Conservation (phyloP, 768 basidiomycete species). For the Hemileccinum impolitum region DNA sequence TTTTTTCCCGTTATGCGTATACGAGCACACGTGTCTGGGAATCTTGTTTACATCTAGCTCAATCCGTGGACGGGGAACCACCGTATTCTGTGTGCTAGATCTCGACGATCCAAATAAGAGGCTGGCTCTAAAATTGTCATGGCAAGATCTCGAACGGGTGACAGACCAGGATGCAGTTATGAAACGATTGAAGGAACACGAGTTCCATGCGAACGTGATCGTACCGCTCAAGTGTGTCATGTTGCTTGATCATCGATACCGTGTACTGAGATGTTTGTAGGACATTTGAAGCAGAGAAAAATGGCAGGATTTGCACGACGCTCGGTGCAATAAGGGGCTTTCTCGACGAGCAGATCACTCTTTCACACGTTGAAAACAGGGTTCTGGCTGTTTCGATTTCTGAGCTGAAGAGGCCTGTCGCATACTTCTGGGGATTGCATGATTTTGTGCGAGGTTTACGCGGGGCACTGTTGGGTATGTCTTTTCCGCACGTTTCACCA, state of each 20-base stretch:
- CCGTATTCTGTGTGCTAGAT: not conserved
- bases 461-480: not conserved
- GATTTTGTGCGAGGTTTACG: not conserved
- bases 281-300: not conserved
- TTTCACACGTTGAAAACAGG: not conserved
- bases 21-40: not conserved
- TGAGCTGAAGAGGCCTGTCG: not conserved
- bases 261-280: not conserved
- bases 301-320: not conserved
- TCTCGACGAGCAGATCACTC: not conserved
- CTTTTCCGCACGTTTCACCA: no score
- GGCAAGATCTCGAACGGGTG: not conserved
- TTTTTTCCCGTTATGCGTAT: not conserved
- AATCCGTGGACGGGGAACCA: not conserved
- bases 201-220: not conserved
- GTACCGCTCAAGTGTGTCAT: not conserved
- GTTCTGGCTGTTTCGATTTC: not conserved
- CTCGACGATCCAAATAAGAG: not conserved
- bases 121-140: not conserved
- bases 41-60: not conserved
- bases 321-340: not conserved
- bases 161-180: not conserved
- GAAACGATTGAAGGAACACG: not conserved
- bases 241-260: no score
- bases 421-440: not conserved